These are phyloP conservation scores for Rhizoclosmatium globosum DNA, from an alignment of 192 early-diverging fungal species.

Conservation along the genomic window DNA sequence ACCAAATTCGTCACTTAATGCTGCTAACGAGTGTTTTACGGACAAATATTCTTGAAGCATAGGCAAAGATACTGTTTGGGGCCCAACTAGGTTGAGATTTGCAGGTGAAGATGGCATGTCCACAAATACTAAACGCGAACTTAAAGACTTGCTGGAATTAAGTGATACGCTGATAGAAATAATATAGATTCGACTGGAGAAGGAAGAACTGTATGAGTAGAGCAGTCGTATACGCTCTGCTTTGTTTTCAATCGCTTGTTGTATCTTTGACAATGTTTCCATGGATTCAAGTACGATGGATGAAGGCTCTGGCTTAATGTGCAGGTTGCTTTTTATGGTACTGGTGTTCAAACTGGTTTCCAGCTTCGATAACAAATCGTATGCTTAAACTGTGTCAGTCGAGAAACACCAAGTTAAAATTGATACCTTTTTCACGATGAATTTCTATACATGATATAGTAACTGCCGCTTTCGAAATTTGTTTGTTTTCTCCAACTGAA, in stretches of 20 bases:
- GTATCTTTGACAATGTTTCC: neutral
- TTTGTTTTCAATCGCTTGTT: neutral
- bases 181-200: neutral
- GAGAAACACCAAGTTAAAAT: neutral
- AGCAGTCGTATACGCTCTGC: neutral
- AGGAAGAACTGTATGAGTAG: neutral
- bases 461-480: neutral
- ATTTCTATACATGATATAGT: neutral
- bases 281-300: neutral
- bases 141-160: neutral
- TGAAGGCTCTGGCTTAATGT: neutral
- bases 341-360: slow-evolving; percentile 5
- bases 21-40: neutral
- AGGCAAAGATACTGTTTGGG: neutral
- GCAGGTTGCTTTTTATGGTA: neutral
- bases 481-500: neutral
- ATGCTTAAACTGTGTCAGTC: neutral
- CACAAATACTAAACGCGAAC: neutral
- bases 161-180: neutral
- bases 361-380: neutral
- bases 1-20: neutral
- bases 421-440: neutral
- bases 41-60: neutral
- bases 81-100: neutral
- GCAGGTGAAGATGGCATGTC: neutral